Conservation (phyloP, 2,329 filamentous ascomycete species). For the Verticillium klebahnii region DNA sequence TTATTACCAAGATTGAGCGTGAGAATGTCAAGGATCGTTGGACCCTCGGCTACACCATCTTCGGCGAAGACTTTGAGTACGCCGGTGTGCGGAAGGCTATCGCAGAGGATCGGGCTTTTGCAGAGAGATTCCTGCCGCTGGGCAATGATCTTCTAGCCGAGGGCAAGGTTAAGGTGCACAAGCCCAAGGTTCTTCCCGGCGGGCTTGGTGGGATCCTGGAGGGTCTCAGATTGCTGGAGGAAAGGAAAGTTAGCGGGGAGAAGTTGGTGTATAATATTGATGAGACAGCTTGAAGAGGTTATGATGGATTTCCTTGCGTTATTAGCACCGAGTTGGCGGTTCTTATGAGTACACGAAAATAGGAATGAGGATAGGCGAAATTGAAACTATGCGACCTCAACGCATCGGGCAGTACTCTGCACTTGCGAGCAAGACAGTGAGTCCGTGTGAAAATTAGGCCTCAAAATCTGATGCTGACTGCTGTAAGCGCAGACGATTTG, state of each 20-base stretch:
- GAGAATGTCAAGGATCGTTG: slow-evolving; percentile 4
- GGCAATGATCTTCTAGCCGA: slow-evolving; percentile 25
- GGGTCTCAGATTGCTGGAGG: slow-evolving; percentile 26
- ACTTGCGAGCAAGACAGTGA: no score
- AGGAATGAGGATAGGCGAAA: no score
- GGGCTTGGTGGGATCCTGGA: slow-evolving; percentile 27
- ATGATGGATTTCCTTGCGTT: no score
- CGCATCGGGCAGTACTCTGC: no score
- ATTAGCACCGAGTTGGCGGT: no score
- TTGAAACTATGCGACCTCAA: no score
- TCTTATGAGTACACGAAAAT: no score
- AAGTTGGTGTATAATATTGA: slow-evolving; percentile 37
- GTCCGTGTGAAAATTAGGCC: no score
- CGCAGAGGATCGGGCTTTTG: slow-evolving; percentile 28
- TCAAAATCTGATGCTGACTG: no score
- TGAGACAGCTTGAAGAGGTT: not conserved
- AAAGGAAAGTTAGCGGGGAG: slow-evolving; percentile 31
- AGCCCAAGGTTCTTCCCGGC: slow-evolving; percentile 22
- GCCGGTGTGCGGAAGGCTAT: slow-evolving; percentile 15
- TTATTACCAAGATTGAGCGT: slow-evolving; percentile 30
- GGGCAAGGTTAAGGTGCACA: slow-evolving; percentile 28
- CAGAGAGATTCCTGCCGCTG: slow-evolving; percentile 30
- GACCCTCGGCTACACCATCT: slow-evolving; percentile 34
- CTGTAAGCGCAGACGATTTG: no score
- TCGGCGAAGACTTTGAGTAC: slow-evolving; percentile 29